Evolutionary conservation across 2,329 filamentous ascomycete species (phyloP).

Genomic region (Capronia americana): DNA sequence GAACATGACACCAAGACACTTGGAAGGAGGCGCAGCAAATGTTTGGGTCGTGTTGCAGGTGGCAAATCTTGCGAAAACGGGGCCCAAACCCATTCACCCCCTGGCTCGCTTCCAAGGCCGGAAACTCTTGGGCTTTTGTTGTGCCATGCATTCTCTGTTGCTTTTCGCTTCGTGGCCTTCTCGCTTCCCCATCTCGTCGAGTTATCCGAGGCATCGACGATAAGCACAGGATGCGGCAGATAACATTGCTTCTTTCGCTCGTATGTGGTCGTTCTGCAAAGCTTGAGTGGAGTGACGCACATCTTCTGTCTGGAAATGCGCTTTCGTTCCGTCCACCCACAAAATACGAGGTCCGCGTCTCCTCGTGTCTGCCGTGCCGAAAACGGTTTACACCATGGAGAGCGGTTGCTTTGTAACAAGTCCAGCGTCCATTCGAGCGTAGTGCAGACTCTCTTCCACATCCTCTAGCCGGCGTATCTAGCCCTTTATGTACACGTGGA

Average conservation of each 20-base stretch:
- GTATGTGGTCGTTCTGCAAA: not conserved
- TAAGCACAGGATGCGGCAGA: constrained; percentile 7
- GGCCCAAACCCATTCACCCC: constrained; percentile 9
- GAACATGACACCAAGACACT: constrained; percentile 6
- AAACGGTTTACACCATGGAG: not conserved
- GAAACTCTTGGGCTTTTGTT: constrained; percentile 19
- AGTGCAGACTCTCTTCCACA: no score
- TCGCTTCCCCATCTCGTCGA: not conserved
- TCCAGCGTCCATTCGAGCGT: no score
- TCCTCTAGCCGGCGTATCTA: no score
- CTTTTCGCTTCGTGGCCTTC: not conserved
- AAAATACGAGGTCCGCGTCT: not conserved
- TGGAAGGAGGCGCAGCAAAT: constrained; percentile 20
- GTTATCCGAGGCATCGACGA: constrained; percentile 4
- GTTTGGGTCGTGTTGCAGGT: constrained; percentile 6
- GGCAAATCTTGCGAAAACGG: constrained; percentile 4
- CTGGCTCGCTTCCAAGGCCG: constrained; percentile 13
- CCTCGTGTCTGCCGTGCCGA: not conserved
- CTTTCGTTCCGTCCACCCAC: not conserved
- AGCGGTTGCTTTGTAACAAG: not conserved
- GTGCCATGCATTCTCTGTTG: constrained; percentile 14
- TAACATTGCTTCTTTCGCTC: constrained; percentile 13
- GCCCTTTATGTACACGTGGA: not conserved
- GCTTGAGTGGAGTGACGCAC: not conserved
- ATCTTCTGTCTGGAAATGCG: not conserved